Conservation (phyloP, 1,284 basidiomycete genomes). For the Melampsora americana region DNA sequence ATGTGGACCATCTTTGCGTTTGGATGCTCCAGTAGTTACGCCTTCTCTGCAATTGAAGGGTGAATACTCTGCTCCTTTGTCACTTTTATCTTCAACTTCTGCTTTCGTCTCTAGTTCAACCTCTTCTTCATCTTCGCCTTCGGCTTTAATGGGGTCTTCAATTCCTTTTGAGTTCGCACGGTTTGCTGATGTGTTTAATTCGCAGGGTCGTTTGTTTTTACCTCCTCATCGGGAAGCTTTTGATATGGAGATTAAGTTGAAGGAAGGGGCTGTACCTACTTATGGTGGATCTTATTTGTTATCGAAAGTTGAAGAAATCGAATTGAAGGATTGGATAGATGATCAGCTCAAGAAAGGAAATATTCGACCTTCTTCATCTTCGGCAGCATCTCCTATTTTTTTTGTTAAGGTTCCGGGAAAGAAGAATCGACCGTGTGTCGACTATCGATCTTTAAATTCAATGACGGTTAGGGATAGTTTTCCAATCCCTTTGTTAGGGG, state of each 20-base stretch:
- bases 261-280: background rate
- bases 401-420: too few species aligned
- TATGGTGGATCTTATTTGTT: background rate
- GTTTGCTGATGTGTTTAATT: background rate
- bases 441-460: slow-evolving; percentile 10
- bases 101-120: background rate
- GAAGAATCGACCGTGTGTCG: slow-evolving; percentile 5
- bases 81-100: background rate
- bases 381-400: too few species aligned
- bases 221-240: background rate
- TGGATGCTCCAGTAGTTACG: background rate
- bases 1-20: background rate
- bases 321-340: slow-evolving; percentile 2
- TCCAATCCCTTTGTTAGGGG: slow-evolving; percentile 47
- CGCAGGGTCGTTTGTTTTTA: background rate
- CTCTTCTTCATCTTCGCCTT: background rate
- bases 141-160: background rate
- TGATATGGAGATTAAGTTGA: background rate
- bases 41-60: too few species aligned
- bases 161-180: background rate
- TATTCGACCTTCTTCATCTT: slow-evolving; percentile 13
- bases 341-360: slow-evolving; percentile 8
- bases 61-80: background rate
- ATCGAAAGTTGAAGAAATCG: background rate
- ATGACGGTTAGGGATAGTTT: slow-evolving; percentile 34